Evolutionary conservation across 805 yeast genomes (phyloP), one percentile per base, ranked within the genome.

Genomic region (Kazachstania bromeliacearum): DNA sequence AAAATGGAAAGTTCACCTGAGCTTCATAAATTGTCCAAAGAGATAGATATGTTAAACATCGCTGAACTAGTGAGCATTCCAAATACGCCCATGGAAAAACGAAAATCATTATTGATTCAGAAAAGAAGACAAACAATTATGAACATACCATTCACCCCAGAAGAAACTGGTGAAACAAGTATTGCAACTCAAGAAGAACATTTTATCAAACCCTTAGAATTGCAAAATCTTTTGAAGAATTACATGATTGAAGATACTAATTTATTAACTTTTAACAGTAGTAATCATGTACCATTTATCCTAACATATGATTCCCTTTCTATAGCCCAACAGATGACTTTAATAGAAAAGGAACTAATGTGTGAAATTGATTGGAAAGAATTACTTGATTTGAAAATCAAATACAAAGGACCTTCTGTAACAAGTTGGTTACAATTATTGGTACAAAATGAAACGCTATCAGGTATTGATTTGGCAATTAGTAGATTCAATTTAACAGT

Each of bases 351-450:
- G 36, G 97, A 92, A 56, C 72, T 87, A 29, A 59, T 88, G 16
- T 70, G 75, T 35, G 95, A 85, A 50, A 71, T 92, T 27, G 96
- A 89, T 56, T 89, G 97, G 96, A 79, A 77, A 48, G 95, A 85
- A 46, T 67, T 89, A 30, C 68, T 88, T 29, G 88, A 85, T 43
- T 62, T 83, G 43, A 70, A 75, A 33, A 81, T 95, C 85, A 73
- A 75, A 35, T 71, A 72, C 40, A 74, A 76, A 24, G 57, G 81
- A 33, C 71, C 69, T 1, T 80, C 87, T 1, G 78, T 77, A 16
- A 77, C 75, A 44, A 83, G 92, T 49, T 92, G 98, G 98, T 62
- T 87, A 19, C 80, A 76, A 43, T 67, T 84, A 23, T 64, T 88
- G 37, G 71, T 77, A 16, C 73, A 76, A 55, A 71, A 74, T 47